These are phyloP conservation scores for Metarhizium brunneum DNA, from an alignment of 2,329 filamentous ascomycete genomes.

Conservation along the genomic window DNA sequence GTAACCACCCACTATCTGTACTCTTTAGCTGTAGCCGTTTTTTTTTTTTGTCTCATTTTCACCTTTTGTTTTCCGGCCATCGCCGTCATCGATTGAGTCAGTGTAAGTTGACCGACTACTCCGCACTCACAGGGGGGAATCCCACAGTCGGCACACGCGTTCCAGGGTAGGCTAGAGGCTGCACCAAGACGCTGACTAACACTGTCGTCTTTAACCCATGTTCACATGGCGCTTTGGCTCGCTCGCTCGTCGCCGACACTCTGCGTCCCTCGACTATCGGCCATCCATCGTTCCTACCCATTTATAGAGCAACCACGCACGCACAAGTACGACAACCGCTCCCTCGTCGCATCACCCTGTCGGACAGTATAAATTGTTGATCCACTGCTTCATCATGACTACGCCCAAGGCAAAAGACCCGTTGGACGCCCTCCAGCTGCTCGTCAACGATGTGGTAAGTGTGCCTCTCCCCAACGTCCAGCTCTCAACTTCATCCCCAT, in stretches of 20 bases:
- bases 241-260: background rate
- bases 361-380: background rate
- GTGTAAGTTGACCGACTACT: no score
- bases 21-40: no score
- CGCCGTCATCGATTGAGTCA: no score
- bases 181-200: no score
- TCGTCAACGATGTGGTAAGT: slow-evolving; percentile 47
- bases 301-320: background rate
- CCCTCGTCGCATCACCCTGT: background rate
- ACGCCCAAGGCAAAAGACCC: slow-evolving; percentile 26
- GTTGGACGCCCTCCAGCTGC: slow-evolving; percentile 39
- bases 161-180: no score
- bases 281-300: background rate
- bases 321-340: background rate
- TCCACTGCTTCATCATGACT: slow-evolving; percentile 8
- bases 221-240: background rate
- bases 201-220: no score
- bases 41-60: no score
- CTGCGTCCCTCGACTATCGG: background rate
- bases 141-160: no score
- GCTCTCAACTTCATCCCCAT: background rate
- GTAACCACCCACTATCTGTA: no score
- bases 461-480: background rate
- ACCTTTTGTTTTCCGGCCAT: no score
- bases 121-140: no score